These are phyloP conservation scores for Saksenaea vasiformis DNA, from an alignment of 371 early-diverging fungal species.

Conservation along the genomic window DNA sequence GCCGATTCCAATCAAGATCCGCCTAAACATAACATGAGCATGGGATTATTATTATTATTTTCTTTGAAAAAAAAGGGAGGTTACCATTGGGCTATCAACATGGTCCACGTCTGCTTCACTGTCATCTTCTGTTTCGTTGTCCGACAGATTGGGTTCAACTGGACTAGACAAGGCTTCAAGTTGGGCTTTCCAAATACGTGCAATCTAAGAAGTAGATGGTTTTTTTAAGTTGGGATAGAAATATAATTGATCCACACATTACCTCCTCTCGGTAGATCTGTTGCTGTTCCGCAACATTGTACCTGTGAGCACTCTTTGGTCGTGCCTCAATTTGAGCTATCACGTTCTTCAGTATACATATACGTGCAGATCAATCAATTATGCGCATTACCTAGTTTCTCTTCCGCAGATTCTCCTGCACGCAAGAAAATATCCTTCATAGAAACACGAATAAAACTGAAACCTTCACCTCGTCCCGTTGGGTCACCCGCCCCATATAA, in stretches of 20 bases:
- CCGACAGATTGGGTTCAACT: slow-evolving; percentile 53
- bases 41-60: neutral
- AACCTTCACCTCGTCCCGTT: slow-evolving; percentile 97
- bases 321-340: slow-evolving; percentile 76
- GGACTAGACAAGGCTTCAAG: slow-evolving; percentile 62
- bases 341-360: neutral
- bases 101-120: slow-evolving; percentile 38
- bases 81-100: slow-evolving; percentile 42
- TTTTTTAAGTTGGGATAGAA: neutral
- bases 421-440: slow-evolving; percentile 97
- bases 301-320: slow-evolving; percentile 87
- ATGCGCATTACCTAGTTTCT: slow-evolving; percentile 69
- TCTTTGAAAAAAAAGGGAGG: neutral
- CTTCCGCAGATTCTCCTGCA: slow-evolving; percentile 85
- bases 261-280: slow-evolving; percentile 92
- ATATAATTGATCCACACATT: neutral
- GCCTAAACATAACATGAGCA: slow-evolving; percentile 6
- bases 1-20: slow-evolving; percentile 40
- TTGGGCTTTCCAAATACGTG: slow-evolving; percentile 95
- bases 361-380: too few relatives aligned
- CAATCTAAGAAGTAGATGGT: slow-evolving; percentile 52
- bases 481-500: slow-evolving; percentile 97
- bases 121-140: slow-evolving; percentile 56
- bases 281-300: slow-evolving; percentile 95
- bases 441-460: slow-evolving; percentile 96